Conservation (phyloP, 495 filamentous ascomycete genomes). For the Letharia lupina region DNA sequence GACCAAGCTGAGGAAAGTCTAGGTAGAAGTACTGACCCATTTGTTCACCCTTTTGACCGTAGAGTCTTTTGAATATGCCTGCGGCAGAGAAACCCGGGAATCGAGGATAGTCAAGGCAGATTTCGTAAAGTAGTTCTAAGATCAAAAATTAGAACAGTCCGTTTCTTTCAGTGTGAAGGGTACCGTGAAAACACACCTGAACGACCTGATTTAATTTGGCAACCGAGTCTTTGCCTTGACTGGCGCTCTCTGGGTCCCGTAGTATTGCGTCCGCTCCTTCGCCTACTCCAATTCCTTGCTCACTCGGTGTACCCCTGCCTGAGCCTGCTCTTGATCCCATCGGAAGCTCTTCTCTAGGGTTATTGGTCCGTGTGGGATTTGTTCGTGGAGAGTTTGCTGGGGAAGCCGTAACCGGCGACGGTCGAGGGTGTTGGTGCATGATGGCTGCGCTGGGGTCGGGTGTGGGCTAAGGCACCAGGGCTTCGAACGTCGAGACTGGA, state of each 20-base stretch:
- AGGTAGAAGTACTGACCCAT: conserved; percentile 63
- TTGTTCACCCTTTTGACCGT: conserved; percentile 64
- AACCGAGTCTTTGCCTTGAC: conserved; percentile 48
- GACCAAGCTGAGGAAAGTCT: neutral
- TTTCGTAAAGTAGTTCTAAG: conserved; percentile 85
- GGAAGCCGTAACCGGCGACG: conserved; percentile 54
- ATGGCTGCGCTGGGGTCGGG: conserved; percentile 5
- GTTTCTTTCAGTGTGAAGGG: conserved; percentile 12
- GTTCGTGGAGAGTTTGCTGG: conserved; percentile 58
- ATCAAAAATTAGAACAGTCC: conserved; percentile 12
- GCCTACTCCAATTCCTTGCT: conserved; percentile 37
- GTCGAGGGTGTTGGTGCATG: conserved; percentile 83
- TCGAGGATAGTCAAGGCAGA: conserved; percentile 78
- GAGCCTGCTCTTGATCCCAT: conserved; percentile 33
- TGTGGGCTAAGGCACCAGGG: neutral
- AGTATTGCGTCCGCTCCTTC: conserved; percentile 37
- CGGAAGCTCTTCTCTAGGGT: conserved; percentile 53
- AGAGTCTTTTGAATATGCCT: conserved; percentile 49
- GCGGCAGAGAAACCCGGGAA: conserved; percentile 62
- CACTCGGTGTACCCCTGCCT: conserved; percentile 33
- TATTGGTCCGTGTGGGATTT: conserved; percentile 61
- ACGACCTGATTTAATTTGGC: conserved; percentile 83
- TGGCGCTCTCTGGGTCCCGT: conserved; percentile 32
- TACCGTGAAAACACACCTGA: conserved; percentile 49
- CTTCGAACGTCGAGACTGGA: neutral